Evolutionary conservation across 164 flowering plant species (phyloP).

Genomic region (Vitis riparia): DNA sequence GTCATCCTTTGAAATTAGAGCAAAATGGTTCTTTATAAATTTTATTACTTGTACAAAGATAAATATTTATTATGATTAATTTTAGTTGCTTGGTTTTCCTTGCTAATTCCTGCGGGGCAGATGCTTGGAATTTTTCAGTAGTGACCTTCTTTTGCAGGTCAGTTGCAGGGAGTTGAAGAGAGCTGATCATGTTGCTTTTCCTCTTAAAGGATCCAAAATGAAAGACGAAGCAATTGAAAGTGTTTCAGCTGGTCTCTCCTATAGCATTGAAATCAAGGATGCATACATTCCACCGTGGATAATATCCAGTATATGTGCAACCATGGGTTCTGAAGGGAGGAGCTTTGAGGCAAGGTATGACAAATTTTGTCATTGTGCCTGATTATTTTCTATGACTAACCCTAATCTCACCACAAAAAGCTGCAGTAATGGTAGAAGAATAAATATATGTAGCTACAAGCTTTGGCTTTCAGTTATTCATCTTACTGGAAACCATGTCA

Average conservation of each 20-base stretch:
- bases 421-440: no score
- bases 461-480: no score
- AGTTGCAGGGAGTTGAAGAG: constrained; percentile 75
- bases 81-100: no score
- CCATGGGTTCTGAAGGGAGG: constrained; percentile 50
- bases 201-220: constrained; percentile 26
- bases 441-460: no score
- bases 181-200: constrained; percentile 36
- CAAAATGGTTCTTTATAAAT: no score
- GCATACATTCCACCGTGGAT: constrained; percentile 84
- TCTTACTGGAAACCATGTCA: no score
- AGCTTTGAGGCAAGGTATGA: constrained; percentile 82
- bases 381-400: no score
- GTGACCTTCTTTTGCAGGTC: constrained; percentile 45
- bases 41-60: no score
- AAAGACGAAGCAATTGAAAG: constrained; percentile 24
- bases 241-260: constrained; percentile 42
- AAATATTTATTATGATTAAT: no score
- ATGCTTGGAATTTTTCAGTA: background rate
- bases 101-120: no score
- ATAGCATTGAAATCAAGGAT: constrained; percentile 80
- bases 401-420: no score
- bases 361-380: background rate
- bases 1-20: background rate
- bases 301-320: constrained; percentile 55